Evolutionary conservation across 176 grass and related monocot species (phyloP), one percentile per base, ranked within the genome.

Genomic region (Phyllostachys edulis): DNA sequence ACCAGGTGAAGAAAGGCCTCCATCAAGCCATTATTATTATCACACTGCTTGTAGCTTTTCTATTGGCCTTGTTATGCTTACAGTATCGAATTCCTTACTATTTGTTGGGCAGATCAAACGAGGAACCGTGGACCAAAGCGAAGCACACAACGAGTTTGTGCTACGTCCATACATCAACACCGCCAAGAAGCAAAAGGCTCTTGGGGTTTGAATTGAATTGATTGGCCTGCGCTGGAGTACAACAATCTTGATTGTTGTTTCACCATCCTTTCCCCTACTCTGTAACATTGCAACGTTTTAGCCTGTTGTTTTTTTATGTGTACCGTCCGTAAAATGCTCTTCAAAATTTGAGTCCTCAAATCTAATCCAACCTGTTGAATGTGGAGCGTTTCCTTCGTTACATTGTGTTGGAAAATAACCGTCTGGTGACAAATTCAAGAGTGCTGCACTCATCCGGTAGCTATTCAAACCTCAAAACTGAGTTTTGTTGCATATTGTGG

Each of bases 81-180:
- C 2, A 42, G 21, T 46, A 34, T 15, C 5, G 4, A 52, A 55
- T 45, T 21, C 0, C 4, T 49, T 60, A 3, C 9, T 79, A 4
- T 54, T 89, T 49, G 21, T 42, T 0, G 41, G 27, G 36, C 83
- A 94, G 93, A 92, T 96, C 77, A 96, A 90, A 64, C 81, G 76
- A 27, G 90, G 93, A 42, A 96, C 91, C 0, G 59, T 99, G 7
- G 93, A 99, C 52, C 96, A 96, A 89, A 85, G 9, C 0, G 93
- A 99, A 90, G 96, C 93, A 3, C 81, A 86, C 9, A 88, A 84
- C 4, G 93, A 99, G 75, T 99, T 55, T 83, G 86, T 90, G 21
- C 87, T 89, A 21, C 82, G 88, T 55, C 93, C 91, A 0, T 99
- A 92, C 81, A 94, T 94, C 40, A 99, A 96, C 39, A 91, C 93